Evolutionary conservation across 768 basidiomycete species (phyloP), one percentile per base, ranked within the genome.

Genomic region (Lyophyllum atratum): DNA sequence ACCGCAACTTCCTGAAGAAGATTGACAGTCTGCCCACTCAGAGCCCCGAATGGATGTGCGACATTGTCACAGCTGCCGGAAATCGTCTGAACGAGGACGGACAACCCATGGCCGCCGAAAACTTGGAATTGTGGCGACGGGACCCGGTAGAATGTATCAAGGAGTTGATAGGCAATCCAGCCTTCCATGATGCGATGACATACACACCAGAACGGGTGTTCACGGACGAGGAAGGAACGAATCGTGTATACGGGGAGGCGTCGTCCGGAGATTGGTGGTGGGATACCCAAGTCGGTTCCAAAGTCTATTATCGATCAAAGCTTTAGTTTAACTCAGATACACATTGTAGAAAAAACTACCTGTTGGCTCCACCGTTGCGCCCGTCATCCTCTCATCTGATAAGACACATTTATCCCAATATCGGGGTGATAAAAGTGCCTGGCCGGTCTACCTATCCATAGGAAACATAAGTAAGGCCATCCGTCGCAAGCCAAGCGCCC

Each of bases 381-480:
- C 76, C 0, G 49, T 80, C 1, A 78, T 80, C 19, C 54, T 79
- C 0, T 62, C 74, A 52, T 67, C 68, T 0, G 68, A 73, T 34
- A 73, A 73, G 28, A 71, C 70, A 1, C 34, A 63, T n/a, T 48
- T 80, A 0, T 69, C 73, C 0, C 45, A 62, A 0, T 76, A 78
- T 51, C n/a, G 59, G 2, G 72, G 76, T 1, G 71, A 78, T 54
- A 74, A 79, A 56, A 48, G 48, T 19, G 72, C 75, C 14, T 78
- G 74, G 70, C 77, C 77, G 1, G 69, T 81, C 0, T 80, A 81
- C 54, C 58, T 80, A 0, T 70, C 74, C 0, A 68, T 77, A 42
- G 76, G 74, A 0, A 77, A 78, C 47, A 69, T 79, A 7, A 22
- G 46, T 0, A 78, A 77, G 48, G 59, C 57, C 1, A 52, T 68